Base-by-base conservation (phyloP, 805 yeast species). In the Saccharomycopsis lassenensis region DNA sequence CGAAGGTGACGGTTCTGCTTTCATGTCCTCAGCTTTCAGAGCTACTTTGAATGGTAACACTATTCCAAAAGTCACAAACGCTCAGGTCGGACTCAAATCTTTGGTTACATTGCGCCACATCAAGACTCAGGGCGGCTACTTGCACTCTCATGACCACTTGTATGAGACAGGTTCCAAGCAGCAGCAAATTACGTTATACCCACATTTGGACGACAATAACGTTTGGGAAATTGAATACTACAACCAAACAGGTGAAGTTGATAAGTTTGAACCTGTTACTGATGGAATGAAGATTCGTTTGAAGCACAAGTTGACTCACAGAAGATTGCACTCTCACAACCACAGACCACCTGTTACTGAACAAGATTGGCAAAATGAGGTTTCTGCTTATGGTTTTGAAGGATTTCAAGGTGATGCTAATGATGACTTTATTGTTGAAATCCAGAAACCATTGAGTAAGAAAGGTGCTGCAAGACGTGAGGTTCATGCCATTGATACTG, bases 301-400 rank as follows among this genome's bases (percentile, higher is more conserved):
- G 52, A 58, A 56, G 46, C 93, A 82, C 55, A 52, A 58, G 8
- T 48, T 53, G 33, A 69, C 86, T 17, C 63, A 65, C 34, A 59
- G 81, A 52, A 71, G 91, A 64, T 65, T 82, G 52, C 93, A 82
- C 57, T 75, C 91, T 6, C 93, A 82, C 52, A 91, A 82, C 54
- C 77, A 78, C 49, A 77, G 81, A 56, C 76, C 87, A 18, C 83
- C 89, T 12, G 84, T 80, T 14, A 63, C 78, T 39, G 79, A 74
- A 52, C 57, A 51, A 29, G 94, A 82, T 50, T 82, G 91, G 91
- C 87, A 79, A 60, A 79, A 77, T 56, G 94, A 82, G 61, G 84
- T 68, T 14, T 69, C 85, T 3, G 66, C 77, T 58, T 82, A 82
- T 54, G 94, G 94, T 16, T 76, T 53, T 49, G 77, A 75, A 29